Conservation (phyloP, 768 basidiomycete species). For the Amanita phalloides region DNA sequence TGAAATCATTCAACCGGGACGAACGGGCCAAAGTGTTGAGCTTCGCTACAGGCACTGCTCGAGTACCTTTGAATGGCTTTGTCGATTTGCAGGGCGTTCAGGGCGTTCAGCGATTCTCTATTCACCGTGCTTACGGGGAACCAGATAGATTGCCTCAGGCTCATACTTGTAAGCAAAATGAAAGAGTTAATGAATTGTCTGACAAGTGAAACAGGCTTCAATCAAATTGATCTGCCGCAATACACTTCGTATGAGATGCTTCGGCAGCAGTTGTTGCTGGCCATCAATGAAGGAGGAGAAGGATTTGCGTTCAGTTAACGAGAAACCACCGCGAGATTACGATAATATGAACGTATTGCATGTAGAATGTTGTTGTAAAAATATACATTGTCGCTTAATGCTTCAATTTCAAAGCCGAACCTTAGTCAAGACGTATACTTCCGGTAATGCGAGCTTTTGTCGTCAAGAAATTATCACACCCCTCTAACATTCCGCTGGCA, state of each 20-base stretch:
- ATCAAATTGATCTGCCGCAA: constrained; percentile 89
- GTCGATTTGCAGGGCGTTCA: constrained; percentile 92
- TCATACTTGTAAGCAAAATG: constrained; percentile 62
- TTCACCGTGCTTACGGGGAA: constrained; percentile 88
- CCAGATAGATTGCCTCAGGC: constrained; percentile 80
- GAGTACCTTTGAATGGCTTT: constrained; percentile 92
- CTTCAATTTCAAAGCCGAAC: no score
- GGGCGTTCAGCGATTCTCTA: constrained; percentile 91
- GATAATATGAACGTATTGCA: background rate
- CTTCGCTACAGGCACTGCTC: constrained; percentile 89
- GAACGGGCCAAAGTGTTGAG: constrained; percentile 95
- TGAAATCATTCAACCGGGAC: constrained; percentile 95
- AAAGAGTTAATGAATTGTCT: constrained; percentile 8
- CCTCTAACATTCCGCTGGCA: constrained; percentile 46
- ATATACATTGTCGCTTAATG: background rate
- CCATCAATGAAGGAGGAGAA: constrained; percentile 94
- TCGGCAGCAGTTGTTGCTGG: constrained; percentile 78
- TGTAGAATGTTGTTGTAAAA: constrained; percentile 1
- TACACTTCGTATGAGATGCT: constrained; percentile 97
- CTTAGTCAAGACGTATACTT: background rate
- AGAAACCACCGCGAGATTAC: constrained; percentile 20
- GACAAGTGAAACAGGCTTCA: constrained; percentile 53
- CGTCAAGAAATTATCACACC: constrained; percentile 58
- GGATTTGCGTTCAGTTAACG: constrained; percentile 76
- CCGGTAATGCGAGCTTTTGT: constrained; percentile 67